phyloP scores from a whole-genome alignment of 2,329 filamentous ascomycete genomes.

The Pestalotiopsis sp. region DNA sequence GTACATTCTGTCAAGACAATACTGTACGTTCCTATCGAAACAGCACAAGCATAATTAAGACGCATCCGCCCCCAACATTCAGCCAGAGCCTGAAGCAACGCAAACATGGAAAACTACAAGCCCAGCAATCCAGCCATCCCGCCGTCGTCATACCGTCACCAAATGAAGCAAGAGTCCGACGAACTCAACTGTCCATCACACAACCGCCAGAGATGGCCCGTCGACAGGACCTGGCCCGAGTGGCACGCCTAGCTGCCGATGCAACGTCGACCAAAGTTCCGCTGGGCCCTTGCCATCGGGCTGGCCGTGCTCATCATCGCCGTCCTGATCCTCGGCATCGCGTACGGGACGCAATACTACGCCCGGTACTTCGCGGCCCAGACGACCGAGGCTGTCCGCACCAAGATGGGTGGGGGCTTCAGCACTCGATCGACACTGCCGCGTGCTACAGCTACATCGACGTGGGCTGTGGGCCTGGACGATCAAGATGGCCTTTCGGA shows the following conservation, averaged over 20 bases:
- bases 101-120: not conserved
- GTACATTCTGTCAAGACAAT: too few relatives aligned
- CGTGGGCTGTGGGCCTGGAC: not conserved
- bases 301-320: conserved; percentile 22
- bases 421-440: not conserved
- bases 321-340: conserved; percentile 24
- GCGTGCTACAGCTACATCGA: not conserved
- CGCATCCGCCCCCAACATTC: too few relatives aligned
- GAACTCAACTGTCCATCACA: conserved; percentile 20
- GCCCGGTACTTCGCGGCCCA: conserved; percentile 19
- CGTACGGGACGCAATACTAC: conserved; percentile 25
- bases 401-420: not conserved
- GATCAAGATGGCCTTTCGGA: not conserved
- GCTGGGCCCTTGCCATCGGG: conserved; percentile 21
- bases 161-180: not conserved
- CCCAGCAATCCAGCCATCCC: not conserved
- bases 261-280: conserved; percentile 22
- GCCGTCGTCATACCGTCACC: not conserved
- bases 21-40: too few relatives aligned
- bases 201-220: conserved; percentile 19
- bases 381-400: conserved; percentile 16
- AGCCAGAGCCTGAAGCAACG: not conserved
- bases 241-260: conserved; percentile 24
- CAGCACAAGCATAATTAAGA: too few relatives aligned
- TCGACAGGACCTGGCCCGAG: conserved; percentile 18